Base-by-base conservation (phyloP, 345 rosid genomes). In the Anastatica hierochuntica region DNA sequence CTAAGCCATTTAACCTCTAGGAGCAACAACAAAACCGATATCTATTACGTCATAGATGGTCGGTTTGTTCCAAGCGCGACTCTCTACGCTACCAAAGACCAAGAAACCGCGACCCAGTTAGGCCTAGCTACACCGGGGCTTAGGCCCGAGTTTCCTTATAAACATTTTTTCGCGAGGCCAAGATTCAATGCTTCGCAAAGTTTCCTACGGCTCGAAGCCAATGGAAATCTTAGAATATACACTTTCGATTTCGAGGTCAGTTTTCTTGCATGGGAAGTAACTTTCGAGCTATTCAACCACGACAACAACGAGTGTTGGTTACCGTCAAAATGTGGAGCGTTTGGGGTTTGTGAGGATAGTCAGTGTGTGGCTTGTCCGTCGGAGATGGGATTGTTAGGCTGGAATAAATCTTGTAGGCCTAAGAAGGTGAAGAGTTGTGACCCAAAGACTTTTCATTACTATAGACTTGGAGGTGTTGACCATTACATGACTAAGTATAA, bases 341-440 rank as follows among this genome's bases (percentile, higher is more conserved):
- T 83, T 14, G 79, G 85, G n/a, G 14, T 80, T 11, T 78, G 83
- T 18, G 70, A 63, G 30, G 68, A 75, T 11, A 70, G 49, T 45
- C 79, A 72, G 16, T 83, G 87, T 3, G 77, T 80, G 48, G 81
- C 73, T 2, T 78, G 87, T 60, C 92, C 79, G 6, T 47, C 66
- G 0, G 66, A 69, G 0, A 55, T 3, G 0, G 78, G 82, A 33
- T 56, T 83, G 1, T 0, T 53, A 54, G 79, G 81, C 0, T 81
- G 83, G 81, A 69, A 60, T 63, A 60, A 17, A 30, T 20, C 49
- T 10, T 80, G 88, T 59, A 33, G 37, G n/a, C 40, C 74, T 0
- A 10, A 61, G 18, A 72, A 64, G 35, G 8, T 53, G 47, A 18
- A 50, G 23, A 63, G 60, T 47, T 76, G 85, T 47, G 42, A 21